Conservation (phyloP, 148 eudicot genomes). For the Amaranthus palmeri region DNA sequence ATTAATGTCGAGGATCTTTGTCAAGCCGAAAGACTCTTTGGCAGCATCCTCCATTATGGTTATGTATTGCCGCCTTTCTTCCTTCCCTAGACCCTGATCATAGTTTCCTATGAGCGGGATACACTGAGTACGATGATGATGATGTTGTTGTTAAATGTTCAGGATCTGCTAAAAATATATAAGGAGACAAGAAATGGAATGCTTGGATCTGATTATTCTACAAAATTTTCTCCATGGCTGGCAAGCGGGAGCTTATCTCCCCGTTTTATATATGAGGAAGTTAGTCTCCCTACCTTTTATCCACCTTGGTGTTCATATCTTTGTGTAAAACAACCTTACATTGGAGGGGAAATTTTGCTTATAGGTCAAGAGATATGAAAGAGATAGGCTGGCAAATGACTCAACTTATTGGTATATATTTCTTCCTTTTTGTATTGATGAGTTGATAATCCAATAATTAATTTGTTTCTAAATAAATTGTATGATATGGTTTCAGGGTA, state of each 20-base stretch:
- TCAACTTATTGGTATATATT: slow-evolving; percentile 84
- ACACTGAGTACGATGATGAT: background rate
- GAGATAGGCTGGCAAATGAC: slow-evolving; percentile 62
- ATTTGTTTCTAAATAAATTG: slow-evolving; percentile 3
- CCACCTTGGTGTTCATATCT: background rate
- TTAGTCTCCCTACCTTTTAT: slow-evolving; percentile 14
- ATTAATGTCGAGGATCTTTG: background rate
- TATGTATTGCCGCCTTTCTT: too few relatives aligned
- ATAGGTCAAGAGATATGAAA: slow-evolving; percentile 84
- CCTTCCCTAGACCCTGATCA: too few relatives aligned
- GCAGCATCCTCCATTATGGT: too few relatives aligned
- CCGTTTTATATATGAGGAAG: slow-evolving; percentile 79
- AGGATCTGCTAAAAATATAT: slow-evolving; percentile 69
- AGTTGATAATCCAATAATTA: background rate
- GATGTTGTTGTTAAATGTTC: background rate
- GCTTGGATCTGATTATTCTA: slow-evolving; percentile 93
- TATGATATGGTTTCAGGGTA: slow-evolving; percentile 54
- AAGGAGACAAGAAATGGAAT: slow-evolving; percentile 88
- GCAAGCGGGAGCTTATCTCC: slow-evolving; percentile 91
- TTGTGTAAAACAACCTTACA: background rate
- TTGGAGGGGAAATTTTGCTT: background rate
- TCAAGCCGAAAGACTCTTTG: background rate
- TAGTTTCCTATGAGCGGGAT: background rate
- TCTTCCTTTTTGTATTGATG: background rate
- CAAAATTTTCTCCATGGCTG: slow-evolving; percentile 97